phyloP scores from a whole-genome alignment of 2,329 filamentous ascomycete species.

The Alternaria arbusti region DNA sequence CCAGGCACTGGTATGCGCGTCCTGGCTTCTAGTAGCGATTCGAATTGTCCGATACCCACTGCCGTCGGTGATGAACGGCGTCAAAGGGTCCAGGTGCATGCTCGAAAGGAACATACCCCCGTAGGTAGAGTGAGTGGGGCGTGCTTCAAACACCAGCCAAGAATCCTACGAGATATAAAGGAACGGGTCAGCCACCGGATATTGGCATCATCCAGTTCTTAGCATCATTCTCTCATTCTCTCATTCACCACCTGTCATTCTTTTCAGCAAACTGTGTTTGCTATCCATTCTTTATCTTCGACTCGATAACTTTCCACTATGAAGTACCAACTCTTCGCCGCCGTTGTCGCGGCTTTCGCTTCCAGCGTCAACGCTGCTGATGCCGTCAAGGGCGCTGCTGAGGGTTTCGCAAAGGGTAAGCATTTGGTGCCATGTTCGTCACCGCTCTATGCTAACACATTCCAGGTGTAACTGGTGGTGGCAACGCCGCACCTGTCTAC shows the following conservation, averaged over 20 bases:
- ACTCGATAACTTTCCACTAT: slow-evolving; percentile 14
- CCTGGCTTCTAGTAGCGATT: not conserved
- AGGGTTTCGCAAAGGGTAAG: slow-evolving; percentile 35
- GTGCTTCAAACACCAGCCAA: slow-evolving; percentile 11
- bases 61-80: slow-evolving; percentile 7
- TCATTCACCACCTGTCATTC: not conserved
- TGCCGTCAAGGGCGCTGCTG: slow-evolving; percentile 32
- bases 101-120: slow-evolving; percentile 9
- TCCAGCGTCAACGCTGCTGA: slow-evolving; percentile 29
- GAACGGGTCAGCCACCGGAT: not conserved
- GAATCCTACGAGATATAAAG: slow-evolving; percentile 20
- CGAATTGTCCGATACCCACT: not conserved
- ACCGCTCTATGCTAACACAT: not conserved
- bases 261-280: slow-evolving; percentile 30
- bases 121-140: slow-evolving; percentile 16
- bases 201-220: not conserved
- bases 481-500: slow-evolving; percentile 29
- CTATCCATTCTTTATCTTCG: slow-evolving; percentile 23
- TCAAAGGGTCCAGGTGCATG: not conserved
- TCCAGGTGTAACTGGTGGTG: slow-evolving; percentile 31
- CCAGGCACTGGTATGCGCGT: not conserved
- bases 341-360: slow-evolving; percentile 24
- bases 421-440: not conserved
- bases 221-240: slow-evolving; percentile 20
- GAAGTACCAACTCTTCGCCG: slow-evolving; percentile 27